Evolutionary conservation across 2,329 filamentous ascomycete species (phyloP), one percentile per base, ranked within the genome.

Genomic region (Fusarium vanettenii): DNA sequence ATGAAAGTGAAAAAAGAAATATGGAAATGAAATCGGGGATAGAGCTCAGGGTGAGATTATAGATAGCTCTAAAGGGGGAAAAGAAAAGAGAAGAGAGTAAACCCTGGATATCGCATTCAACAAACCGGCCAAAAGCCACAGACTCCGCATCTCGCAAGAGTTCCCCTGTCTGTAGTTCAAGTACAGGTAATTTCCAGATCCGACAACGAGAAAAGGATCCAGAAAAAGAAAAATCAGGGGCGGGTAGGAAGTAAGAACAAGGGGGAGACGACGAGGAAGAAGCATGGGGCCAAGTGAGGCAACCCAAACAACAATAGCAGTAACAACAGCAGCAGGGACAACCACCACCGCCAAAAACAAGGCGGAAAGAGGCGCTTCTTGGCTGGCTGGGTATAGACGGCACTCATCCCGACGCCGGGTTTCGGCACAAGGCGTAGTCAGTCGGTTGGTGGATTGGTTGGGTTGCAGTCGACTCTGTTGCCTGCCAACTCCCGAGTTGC

Each of bases 91-190:
- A 43, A 59, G 39, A 60, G 67, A 70, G 33, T 50, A 43, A 69
- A 66, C 41, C 39, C 69, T 69, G 64, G 73, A 73, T 69, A 77
- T 74, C 65, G 60, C 69, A 72, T 31, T 62, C 27, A 73, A 66
- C 62, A 66, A 65, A 73, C 59, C 29, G 29, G 29, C 29, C 29
- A 56, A 37, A 67, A 71, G 69, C 67, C 60, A n/a, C 57, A 45
- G 66, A 69, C 73, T 77, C 73, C 62, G 35, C 74, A 62, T 60
- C 41, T 69, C 62, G 43, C 56, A 66, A 67, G 70, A 73, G 48
- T 62, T 45, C 25, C 67, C 67, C 64, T 48, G 65, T 45, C 45
- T 45, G 59, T 67, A 35, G 67, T 57, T 43, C 16, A 61, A 50
- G 67, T 60, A 59, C 59, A 66, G 65, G 18, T 63, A 71, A 64